phyloP scores from a whole-genome alignment of 1,284 basidiomycete species.

The Austropuccinia psidii region DNA sequence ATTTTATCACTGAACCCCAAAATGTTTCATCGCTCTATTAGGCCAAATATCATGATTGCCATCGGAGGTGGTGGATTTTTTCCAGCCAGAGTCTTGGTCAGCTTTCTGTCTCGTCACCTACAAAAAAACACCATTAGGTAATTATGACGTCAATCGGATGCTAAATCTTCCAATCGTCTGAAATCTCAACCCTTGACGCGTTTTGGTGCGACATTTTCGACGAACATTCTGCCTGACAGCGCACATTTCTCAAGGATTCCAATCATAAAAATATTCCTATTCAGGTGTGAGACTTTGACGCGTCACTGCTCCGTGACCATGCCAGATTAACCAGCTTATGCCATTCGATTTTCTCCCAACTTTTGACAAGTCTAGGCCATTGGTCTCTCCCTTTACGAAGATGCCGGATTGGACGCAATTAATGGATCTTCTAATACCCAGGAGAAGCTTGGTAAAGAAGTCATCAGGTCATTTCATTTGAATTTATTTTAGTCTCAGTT shows the following conservation, averaged over 20 bases:
- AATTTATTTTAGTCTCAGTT: neutral
- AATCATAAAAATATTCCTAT: constrained; percentile 52
- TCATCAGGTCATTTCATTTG: constrained; percentile 4
- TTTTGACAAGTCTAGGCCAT: constrained; percentile 64
- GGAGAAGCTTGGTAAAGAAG: constrained; percentile 32
- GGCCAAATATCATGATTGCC: constrained; percentile 57
- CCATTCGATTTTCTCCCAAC: neutral
- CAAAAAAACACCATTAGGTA: no score
- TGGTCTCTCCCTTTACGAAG: constrained; percentile 83
- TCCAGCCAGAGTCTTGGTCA: constrained; percentile 78
- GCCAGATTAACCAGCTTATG: no score
- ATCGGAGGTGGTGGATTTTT: constrained; percentile 74
- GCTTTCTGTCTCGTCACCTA: constrained; percentile 41
- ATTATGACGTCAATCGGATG: no score
- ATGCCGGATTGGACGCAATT: constrained; percentile 50
- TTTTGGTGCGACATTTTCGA: no score
- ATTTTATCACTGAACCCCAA: neutral
- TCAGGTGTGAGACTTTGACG: constrained; percentile 13
- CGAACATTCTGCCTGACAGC: no score
- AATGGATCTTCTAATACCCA: constrained; percentile 27
- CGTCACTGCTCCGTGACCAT: no score
- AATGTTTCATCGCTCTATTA: neutral
- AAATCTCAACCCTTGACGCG: no score
- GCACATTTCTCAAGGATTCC: constrained; percentile 74
- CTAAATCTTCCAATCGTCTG: no score